A percentile compares a stretch with the other conserved stretches of the same genome.
Conservation (phyloP, 805 yeast genomes). For the Blastobotrys chiropterorum region DNA sequence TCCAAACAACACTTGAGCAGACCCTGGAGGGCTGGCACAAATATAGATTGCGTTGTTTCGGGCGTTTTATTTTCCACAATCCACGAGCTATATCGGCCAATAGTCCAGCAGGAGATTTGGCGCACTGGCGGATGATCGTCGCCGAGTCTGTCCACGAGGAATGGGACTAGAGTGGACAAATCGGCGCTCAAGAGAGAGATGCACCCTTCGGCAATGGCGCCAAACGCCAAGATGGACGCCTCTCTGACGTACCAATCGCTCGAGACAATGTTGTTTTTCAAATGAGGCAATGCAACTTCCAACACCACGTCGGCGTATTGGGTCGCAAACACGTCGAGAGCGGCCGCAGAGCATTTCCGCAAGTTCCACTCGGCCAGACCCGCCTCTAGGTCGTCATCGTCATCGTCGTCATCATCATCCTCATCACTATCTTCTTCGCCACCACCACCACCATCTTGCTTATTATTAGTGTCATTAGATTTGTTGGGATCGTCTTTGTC, state of each 20-base stretch:
- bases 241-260: slow-evolving; percentile 85
- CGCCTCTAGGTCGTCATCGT: slow-evolving; percentile 64
- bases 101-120: slow-evolving; percentile 93
- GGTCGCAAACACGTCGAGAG: slow-evolving; percentile 74
- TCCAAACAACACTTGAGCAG: slow-evolving; percentile 73
- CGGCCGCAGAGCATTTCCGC: slow-evolving; percentile 91
- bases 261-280: slow-evolving; percentile 64
- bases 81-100: slow-evolving; percentile 81
- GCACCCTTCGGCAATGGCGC: slow-evolving; percentile 91
- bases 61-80: slow-evolving; percentile 42
- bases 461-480: background rate
- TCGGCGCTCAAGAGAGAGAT: slow-evolving; percentile 62
- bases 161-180: slow-evolving; percentile 77
- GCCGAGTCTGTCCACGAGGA: slow-evolving; percentile 67
- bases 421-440: slow-evolving; percentile 38
- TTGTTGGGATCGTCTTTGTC: slow-evolving; percentile 11
- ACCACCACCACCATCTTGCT: slow-evolving; percentile 14
- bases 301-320: slow-evolving; percentile 63
- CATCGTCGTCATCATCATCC: slow-evolving; percentile 60
- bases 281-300: slow-evolving; percentile 60
- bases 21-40: slow-evolving; percentile 71
- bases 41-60: slow-evolving; percentile 52
- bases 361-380: slow-evolving; percentile 79
- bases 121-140: slow-evolving; percentile 81
- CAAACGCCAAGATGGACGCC: slow-evolving; percentile 88